phyloP scores from a whole-genome alignment of 306 rosid species.

The Trifolium pratense region DNA sequence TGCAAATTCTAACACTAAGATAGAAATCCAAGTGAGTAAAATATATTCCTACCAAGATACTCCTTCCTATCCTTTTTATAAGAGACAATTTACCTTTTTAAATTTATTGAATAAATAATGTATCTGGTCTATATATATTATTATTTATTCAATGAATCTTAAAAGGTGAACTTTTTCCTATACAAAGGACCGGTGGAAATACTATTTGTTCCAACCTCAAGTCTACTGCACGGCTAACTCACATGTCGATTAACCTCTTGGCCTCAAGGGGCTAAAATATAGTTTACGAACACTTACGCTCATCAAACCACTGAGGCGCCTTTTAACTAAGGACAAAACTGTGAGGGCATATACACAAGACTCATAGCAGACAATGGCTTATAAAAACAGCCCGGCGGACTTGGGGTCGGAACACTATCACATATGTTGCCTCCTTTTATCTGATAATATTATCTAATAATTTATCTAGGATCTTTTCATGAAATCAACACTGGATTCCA shows the following conservation, averaged over 20 bases:
- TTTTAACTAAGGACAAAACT: neutral
- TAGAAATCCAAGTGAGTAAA: conserved; percentile 68
- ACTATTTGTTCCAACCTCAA: too few species aligned
- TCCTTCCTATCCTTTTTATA: too few species aligned
- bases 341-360: neutral
- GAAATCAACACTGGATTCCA: conserved; percentile 73
- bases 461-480: conserved; percentile 59
- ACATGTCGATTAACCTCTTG: too few species aligned
- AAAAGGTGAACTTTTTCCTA: too few species aligned
- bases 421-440: conserved; percentile 19
- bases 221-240: too few species aligned
- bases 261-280: too few species aligned
- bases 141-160: too few species aligned
- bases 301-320: too few species aligned
- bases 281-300: neutral
- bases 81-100: too few species aligned
- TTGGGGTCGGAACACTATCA: neutral
- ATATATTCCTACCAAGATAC: conserved; percentile 2
- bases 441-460: neutral
- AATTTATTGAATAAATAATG: too few species aligned
- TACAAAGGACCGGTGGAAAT: neutral
- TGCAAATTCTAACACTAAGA: conserved; percentile 45
- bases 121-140: too few species aligned
- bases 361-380: neutral
- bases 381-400: neutral